Evolutionary conservation across 1,284 basidiomycete genomes (phyloP), one percentile per base, ranked within the genome.

Genomic region (Apiotrichum sp.): DNA sequence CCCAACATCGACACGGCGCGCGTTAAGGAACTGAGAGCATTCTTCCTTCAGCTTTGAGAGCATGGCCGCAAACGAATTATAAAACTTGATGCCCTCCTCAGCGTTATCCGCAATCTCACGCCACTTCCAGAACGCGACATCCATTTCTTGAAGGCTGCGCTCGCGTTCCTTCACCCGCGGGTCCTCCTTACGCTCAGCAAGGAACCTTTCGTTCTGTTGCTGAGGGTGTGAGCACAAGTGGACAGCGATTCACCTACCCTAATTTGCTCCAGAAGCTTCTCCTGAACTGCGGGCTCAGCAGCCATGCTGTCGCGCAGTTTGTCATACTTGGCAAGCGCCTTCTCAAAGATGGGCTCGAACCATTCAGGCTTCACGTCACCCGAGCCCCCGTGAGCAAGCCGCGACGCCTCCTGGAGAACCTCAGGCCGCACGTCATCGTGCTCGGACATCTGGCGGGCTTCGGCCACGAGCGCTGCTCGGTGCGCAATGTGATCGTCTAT

Each of bases 81-180:
- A 92, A 67, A 93, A 93, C 86, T 91, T 86, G 63, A 90, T 80
- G 1, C 93, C 93, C 71, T 97, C 93, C 51, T 89, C 86, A 10
- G 95, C 79, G 70, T 97, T 92, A 53, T 84, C 83, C 2, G 80
- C 80, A 14, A 96, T 87, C 73, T 97, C 93, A 49, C 83, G 81
- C 75, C 93, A 96, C 69, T 91, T 91, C 76, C 86, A 86, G 74
- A 91, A 90, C 0, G 91, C 89, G 38, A 87, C 74, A 64, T 96
- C 90, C 50, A 97, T 83, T n/a, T 85, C 85, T 68, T 93, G 91
- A 42, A 98, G 76, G 0, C 86, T 86, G 57, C 82, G 79, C 75
- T 96, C 89, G n/a, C 93, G 82, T 43, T 86, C 86, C 68, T 88
- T 89, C 7, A 93, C 81, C 13, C 81, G 78, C 0, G 84, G 81